Evolutionary conservation across 768 basidiomycete species (phyloP), one percentile per base, ranked within the genome.

Genomic region (Xanthoconium stramineum): DNA sequence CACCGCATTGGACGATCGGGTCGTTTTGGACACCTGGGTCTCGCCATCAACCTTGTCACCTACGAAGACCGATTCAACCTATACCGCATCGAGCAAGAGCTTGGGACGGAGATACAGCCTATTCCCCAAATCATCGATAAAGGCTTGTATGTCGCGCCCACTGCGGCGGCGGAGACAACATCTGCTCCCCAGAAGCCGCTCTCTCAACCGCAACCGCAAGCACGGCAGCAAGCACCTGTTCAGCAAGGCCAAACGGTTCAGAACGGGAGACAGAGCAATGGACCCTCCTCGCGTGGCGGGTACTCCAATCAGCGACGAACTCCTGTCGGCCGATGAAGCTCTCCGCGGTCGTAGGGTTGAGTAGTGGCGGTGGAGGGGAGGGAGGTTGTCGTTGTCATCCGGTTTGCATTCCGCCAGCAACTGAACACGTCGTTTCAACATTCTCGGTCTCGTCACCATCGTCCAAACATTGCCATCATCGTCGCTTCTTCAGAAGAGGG

Each of bases 1-100:
- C 96, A 99, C 73, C 89, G 96, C 61, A 98, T 98, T 68, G 96
- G 97, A 69, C 94, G 96, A 59, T 95, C 93, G 4, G 97, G 96
- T 53, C 90, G 96, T 50, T 99, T 97, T 69, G 96, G 97, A 52
- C 96, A 99, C 72, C 76, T 98, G 61, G 96, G 96, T 66, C 80
- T 99, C 46, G 97, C 97, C 40, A 97, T 99, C 75, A 97, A 97
- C 71, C 83, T 99, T 47, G 91, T 99, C 64, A 99, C 96, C 14
- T 95, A 94, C 68, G 96, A 99, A 74, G 97, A 99, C 69, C 78
- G 96, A 47, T 98, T 97, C 80, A 96, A 97, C 74, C 79, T 98
- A 54, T 98, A 98, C 74, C 88, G 90, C 69, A 98, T 99, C 65
- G 97, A 98, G 73, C 94, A 97, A 73, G 97, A 99, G 74, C 82